Evolutionary conservation across 1,284 basidiomycete species (phyloP), one percentile per base, ranked within the genome.

Genomic region (Sanghuangporus sanghuang): DNA sequence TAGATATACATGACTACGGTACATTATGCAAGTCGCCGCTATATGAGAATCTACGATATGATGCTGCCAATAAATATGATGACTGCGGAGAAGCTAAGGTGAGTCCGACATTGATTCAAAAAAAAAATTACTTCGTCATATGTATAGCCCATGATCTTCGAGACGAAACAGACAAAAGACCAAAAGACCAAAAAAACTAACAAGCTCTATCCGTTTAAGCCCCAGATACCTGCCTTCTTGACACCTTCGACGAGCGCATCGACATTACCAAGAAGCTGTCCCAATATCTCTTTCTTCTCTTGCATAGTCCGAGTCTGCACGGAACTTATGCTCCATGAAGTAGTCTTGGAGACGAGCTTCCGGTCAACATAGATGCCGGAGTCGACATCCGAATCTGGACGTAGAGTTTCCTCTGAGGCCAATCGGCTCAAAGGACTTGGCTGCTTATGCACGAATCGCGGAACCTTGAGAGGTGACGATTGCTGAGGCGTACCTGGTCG

Each of bases 171-270:
- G n/a, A 50, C 2, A 18, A 18, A 39, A 18, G 11, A 14, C 27
- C n/a, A n/a, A n/a, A n/a, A n/a, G n/a, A n/a, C n/a, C n/a, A n/a
- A 60, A 5, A 1, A 35, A 23, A 49, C 6, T 7, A 16, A 2
- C 35, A 7, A 46, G 7, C 21, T 2, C 44, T 48, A 64, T 38
- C 58, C 69, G 39, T 69, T 72, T 23, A 85, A 70, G 2, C 92
- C 91, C 90, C 90, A 94, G 62, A 94, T 86, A 0, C 92, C 92
- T 0, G 89, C 90, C 74, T 86, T 89, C 67, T 88, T 81, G 21
- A 95, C 90, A 1, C 92, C 89, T 68, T 92, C 90, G 3, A 95
- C 90, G 8, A 95, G 80, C 55, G 90, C 87, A 72, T 95, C 92
- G 6, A 95, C 92, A 71, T 95, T 95, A 1, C 92, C 93, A 56